Evolutionary conservation across 305 asterid species (phyloP).

Genomic region (Ilex paraguariensis): DNA sequence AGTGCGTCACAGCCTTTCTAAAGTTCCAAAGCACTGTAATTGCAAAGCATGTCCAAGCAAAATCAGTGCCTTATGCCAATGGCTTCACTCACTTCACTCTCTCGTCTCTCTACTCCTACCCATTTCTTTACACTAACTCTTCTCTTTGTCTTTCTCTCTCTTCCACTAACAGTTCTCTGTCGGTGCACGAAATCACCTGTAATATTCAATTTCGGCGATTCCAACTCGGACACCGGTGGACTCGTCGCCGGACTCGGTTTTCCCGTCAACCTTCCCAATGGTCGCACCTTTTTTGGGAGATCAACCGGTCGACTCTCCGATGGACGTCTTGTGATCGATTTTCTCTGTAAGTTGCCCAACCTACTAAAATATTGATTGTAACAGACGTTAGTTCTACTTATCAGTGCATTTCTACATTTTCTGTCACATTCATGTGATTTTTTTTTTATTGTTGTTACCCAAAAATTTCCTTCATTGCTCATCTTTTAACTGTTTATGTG

Average conservation of each 20-base stretch:
- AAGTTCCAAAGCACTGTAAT: no score
- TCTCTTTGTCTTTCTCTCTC: neutral
- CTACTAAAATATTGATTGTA: neutral
- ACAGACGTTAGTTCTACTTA: neutral
- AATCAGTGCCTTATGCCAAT: neutral
- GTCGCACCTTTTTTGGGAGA: conserved; percentile 51
- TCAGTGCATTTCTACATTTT: no score
- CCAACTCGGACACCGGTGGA: conserved; percentile 82
- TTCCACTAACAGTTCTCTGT: conserved; percentile 17
- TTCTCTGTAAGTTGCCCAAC: conserved; percentile 40
- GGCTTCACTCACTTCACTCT: neutral
- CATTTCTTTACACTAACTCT: neutral
- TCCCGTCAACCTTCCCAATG: conserved; percentile 46
- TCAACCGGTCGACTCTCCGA: conserved; percentile 61
- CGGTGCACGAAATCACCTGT: conserved; percentile 38
- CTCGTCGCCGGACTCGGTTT: conserved; percentile 57
- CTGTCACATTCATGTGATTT: neutral
- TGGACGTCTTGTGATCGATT: conserved; percentile 69
- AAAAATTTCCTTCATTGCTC: neutral
- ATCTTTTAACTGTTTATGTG: neutral
- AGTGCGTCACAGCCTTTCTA: no score
- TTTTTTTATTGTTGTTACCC: neutral
- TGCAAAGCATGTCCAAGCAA: neutral
- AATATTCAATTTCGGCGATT: conserved; percentile 75
- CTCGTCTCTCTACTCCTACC: neutral